phyloP scores from a whole-genome alignment of 257 asterid genomes.

The Fraxinus quadrangulata region DNA sequence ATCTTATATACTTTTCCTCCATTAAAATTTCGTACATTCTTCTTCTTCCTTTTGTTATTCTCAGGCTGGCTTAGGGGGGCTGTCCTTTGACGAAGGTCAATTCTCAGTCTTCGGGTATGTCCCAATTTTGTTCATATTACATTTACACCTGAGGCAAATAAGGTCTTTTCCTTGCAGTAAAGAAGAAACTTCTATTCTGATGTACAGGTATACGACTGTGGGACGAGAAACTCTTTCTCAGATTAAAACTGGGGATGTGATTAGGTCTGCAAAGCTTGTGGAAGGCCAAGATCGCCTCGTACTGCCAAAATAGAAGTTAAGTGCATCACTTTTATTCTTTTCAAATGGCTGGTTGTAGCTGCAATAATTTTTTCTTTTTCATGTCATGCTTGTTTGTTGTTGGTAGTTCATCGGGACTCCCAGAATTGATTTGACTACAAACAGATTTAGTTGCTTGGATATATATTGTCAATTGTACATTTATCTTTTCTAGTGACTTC shows the following conservation, averaged over 20 bases:
- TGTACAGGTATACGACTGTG: constrained; percentile 58
- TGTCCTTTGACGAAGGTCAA: constrained; percentile 94
- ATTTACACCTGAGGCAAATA: not conserved
- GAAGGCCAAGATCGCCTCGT: constrained; percentile 88
- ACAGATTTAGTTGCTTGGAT: not conserved
- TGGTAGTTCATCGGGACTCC: not conserved
- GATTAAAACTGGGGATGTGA: constrained; percentile 79
- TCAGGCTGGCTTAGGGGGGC: constrained; percentile 96
- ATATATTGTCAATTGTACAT: no score
- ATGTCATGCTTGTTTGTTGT: not conserved
- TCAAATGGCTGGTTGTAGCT: not conserved
- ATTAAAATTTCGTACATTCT: constrained; percentile 6
- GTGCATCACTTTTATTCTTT: not conserved
- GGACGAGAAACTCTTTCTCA: constrained; percentile 75
- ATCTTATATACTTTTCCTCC: not conserved
- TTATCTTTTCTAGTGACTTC: not conserved
- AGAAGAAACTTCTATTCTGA: not conserved
- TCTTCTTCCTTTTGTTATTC: not conserved
- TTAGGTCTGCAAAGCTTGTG: constrained; percentile 76
- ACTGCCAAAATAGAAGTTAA: constrained; percentile 38
- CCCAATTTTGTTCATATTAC: not conserved
- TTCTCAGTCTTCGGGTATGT: constrained; percentile 89
- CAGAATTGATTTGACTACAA: not conserved
- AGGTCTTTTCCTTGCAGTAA: not conserved
- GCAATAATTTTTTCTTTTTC: not conserved